phyloP scores from a whole-genome alignment of 2,329 filamentous ascomycete genomes.

The Trichophyton simii region DNA sequence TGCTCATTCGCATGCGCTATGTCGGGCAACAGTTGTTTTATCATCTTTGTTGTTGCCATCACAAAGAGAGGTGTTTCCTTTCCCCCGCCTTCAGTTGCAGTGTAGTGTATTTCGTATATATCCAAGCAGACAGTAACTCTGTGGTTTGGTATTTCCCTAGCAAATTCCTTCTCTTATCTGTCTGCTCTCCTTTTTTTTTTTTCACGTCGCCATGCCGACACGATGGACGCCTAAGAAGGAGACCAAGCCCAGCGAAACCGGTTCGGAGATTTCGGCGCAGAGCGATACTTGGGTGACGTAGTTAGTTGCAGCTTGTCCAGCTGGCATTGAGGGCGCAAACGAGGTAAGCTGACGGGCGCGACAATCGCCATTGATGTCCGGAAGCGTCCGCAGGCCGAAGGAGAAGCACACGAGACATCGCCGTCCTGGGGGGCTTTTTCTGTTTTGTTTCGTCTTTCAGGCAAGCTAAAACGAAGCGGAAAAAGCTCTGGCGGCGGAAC shows the following conservation, averaged over 20 bases:
- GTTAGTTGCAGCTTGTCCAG: background rate
- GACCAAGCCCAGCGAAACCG: background rate
- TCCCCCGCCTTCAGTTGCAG: background rate
- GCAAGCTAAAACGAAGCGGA: background rate
- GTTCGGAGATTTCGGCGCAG: background rate
- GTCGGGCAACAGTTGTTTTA: background rate
- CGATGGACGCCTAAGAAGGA: background rate
- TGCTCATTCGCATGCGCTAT: slow-evolving; percentile 16
- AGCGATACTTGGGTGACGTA: background rate
- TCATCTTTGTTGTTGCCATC: slow-evolving; percentile 28
- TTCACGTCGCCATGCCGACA: slow-evolving; percentile 4
- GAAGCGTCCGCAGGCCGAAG: background rate
- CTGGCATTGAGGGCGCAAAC: background rate
- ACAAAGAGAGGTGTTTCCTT: slow-evolving; percentile 12
- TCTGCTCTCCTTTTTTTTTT: background rate
- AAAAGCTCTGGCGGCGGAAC: background rate
- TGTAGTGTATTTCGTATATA: background rate
- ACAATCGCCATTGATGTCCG: slow-evolving; percentile 1
- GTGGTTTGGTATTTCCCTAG: background rate
- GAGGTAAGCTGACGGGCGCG: background rate
- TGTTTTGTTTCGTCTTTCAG: too few relatives aligned
- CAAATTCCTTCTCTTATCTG: background rate
- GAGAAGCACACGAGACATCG: background rate
- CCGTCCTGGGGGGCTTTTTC: background rate
- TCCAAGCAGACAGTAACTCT: background rate